A percentile compares a stretch with the other conserved stretches of the same genome.
Evolutionary conservation across 148 eudicot species (phyloP).

Genomic region (Drosera capensis): DNA sequence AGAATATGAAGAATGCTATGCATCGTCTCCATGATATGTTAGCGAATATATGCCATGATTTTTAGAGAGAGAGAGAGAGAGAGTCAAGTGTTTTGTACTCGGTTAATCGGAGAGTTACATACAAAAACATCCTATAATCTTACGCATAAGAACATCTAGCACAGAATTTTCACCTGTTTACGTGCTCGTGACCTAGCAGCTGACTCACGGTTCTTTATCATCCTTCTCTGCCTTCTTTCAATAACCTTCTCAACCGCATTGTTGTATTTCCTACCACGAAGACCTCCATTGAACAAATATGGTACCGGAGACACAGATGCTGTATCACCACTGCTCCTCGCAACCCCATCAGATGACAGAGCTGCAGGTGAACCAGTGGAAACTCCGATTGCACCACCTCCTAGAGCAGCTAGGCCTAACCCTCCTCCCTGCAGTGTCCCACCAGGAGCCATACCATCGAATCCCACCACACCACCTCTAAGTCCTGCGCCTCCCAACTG

Average conservation of each 20-base stretch:
- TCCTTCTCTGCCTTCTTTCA: slow-evolving; percentile 84
- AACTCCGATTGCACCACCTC: slow-evolving; percentile 39
- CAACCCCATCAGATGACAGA: slow-evolving; percentile 66
- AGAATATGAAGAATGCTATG: too few relatives aligned
- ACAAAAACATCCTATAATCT: too few relatives aligned
- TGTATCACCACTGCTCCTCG: slow-evolving; percentile 61
- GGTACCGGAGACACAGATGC: slow-evolving; percentile 77
- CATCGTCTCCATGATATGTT: too few relatives aligned
- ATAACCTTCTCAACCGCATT: slow-evolving; percentile 64
- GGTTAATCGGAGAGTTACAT: too few relatives aligned
- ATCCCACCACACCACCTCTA: slow-evolving; percentile 44
- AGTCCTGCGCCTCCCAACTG: slow-evolving; percentile 37
- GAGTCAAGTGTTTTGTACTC: too few relatives aligned
- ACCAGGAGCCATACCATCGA: slow-evolving; percentile 33
- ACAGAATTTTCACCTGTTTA: slow-evolving; percentile 51
- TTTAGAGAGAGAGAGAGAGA: too few relatives aligned
- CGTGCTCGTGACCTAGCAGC: slow-evolving; percentile 96
- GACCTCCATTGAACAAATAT: slow-evolving; percentile 54
- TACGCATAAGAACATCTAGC: too few relatives aligned
- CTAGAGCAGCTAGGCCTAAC: slow-evolving; percentile 43
- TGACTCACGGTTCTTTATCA: slow-evolving; percentile 90
- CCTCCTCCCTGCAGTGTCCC: slow-evolving; percentile 34
- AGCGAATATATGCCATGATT: too few relatives aligned
- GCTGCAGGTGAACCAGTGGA: slow-evolving; percentile 54
- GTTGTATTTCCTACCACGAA: slow-evolving; percentile 44